Evolutionary conservation across 305 asterid genomes (phyloP).

Genomic region (Solanum hybrid): DNA sequence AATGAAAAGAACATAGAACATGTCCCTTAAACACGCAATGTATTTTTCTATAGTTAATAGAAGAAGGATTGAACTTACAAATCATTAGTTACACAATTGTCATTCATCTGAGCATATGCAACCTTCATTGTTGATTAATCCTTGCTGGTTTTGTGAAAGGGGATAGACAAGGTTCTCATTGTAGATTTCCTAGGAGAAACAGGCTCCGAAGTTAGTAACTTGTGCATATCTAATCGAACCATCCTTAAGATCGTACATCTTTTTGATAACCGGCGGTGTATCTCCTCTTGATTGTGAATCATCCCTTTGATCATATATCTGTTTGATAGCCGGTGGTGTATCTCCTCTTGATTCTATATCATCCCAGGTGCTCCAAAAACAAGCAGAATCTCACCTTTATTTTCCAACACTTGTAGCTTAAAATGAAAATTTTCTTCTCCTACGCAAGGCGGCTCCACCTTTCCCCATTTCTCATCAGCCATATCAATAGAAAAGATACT

Average conservation of each 20-base stretch:
- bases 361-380: not conserved
- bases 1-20: not conserved
- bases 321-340: too few relatives aligned
- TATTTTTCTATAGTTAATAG: not conserved
- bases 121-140: not conserved
- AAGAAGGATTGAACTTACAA: not conserved
- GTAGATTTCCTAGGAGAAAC: constrained; percentile 20
- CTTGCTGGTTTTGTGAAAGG: not conserved
- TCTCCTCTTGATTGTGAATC: not conserved
- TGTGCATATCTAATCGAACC: constrained; percentile 8
- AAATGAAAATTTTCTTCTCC: constrained; percentile 6
- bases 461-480: constrained; percentile 7
- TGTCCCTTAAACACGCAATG: not conserved
- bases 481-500: constrained; percentile 41
- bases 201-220: not conserved
- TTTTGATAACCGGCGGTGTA: not conserved
- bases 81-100: not conserved
- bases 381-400: not conserved
- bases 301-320: not conserved
- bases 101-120: not conserved
- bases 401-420: constrained; percentile 15
- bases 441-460: constrained; percentile 35
- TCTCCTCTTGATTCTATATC: not conserved
- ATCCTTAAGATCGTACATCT: constrained; percentile 28
- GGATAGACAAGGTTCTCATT: constrained; percentile 42